These are phyloP conservation scores for Cryptococcus amylolentus DNA, from an alignment of 1,284 basidiomycete genomes.

Conservation along the genomic window DNA sequence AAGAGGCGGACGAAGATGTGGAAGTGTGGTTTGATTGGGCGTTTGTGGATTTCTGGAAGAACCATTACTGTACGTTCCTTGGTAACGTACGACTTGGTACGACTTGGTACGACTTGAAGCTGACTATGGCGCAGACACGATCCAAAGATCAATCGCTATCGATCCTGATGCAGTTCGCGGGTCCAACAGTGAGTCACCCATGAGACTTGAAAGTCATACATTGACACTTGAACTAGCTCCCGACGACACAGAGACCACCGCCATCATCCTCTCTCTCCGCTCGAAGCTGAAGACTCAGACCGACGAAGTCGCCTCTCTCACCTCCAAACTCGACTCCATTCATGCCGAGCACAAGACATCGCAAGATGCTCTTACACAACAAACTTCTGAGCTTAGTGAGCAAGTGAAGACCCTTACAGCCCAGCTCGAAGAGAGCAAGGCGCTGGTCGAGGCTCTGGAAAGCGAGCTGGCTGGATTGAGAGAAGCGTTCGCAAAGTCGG, in stretches of 20 bases:
- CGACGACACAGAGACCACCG: constrained; percentile 70
- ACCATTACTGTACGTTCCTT: constrained; percentile 75
- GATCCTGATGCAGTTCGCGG: constrained; percentile 52
- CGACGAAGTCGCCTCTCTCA: constrained; percentile 57
- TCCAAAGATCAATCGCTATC: constrained; percentile 55
- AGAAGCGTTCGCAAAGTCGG: constrained; percentile 27
- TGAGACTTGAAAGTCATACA: not conserved
- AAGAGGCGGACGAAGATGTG: constrained; percentile 59
- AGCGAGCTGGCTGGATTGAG: constrained; percentile 30
- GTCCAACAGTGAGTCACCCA: constrained; percentile 33
- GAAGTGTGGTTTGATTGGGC: constrained; percentile 98
- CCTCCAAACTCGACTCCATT: constrained; percentile 36
- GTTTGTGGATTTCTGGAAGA: constrained; percentile 99
- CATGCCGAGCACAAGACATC: constrained; percentile 49
- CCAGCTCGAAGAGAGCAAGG: constrained; percentile 23
- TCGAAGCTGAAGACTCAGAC: constrained; percentile 75
- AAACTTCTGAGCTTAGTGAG: constrained; percentile 42
- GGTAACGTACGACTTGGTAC: not conserved
- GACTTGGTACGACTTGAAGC: not conserved
- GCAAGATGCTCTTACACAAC: constrained; percentile 52
- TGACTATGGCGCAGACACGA: constrained; percentile 47
- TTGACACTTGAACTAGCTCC: constrained; percentile 47
- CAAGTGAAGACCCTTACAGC: constrained; percentile 37
- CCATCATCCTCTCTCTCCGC: constrained; percentile 73
- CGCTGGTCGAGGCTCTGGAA: constrained; percentile 12